Conservation (phyloP, 148 eudicot species). For the Mesembryanthemum crystallinum region DNA sequence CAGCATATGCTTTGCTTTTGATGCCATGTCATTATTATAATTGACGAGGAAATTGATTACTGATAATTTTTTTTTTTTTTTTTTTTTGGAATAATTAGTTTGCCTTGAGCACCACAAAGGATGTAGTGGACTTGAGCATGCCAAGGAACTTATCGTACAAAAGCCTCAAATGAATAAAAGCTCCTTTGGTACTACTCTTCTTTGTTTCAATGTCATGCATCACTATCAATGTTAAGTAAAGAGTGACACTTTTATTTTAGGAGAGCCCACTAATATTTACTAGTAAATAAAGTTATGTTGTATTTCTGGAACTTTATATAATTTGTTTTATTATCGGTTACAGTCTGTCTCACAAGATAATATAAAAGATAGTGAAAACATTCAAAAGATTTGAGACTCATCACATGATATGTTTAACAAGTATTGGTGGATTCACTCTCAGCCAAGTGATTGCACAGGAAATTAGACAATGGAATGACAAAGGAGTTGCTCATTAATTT, state of each 20-base stretch:
- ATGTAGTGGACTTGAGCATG: background rate
- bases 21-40: background rate
- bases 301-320: background rate
- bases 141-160: slow-evolving; percentile 14
- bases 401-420: no score
- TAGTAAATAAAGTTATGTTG: background rate
- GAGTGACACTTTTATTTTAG: no score
- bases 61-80: no score
- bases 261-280: background rate
- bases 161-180: slow-evolving; percentile 4
- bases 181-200: background rate
- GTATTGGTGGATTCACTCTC: no score
- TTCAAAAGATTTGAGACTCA: no score
- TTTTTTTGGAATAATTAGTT: background rate
- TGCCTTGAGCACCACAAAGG: background rate
- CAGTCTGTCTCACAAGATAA: background rate
- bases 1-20: slow-evolving; percentile 1
- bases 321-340: background rate
- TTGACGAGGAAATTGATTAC: no score
- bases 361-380: background rate
- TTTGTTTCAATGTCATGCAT: slow-evolving; percentile 15
- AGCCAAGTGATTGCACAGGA: no score
- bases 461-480: no score
- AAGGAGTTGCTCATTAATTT: no score
- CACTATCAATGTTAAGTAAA: background rate